Evolutionary conservation across 495 filamentous ascomycete species (phyloP).

Genomic region (Penicillium alfredii): DNA sequence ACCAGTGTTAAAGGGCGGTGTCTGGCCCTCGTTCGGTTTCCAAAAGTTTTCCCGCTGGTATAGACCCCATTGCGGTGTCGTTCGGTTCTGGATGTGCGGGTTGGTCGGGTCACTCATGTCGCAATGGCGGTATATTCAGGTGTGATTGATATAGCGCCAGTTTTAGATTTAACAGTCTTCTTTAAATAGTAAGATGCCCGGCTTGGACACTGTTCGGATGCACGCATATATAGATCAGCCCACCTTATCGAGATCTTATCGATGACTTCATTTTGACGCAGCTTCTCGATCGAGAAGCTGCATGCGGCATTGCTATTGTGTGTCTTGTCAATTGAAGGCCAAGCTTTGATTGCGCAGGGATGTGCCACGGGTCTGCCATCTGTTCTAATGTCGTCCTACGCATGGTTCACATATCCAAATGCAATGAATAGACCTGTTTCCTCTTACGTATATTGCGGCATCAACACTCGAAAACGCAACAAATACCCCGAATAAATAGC

Average conservation of each 20-base stretch:
- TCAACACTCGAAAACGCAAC: too few relatives aligned
- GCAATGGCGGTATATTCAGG: too few relatives aligned
- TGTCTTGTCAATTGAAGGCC: not conserved
- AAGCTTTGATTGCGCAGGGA: conserved; percentile 2
- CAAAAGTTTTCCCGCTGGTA: conserved; percentile 60
- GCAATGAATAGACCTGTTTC: too few relatives aligned
- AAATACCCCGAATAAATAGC: too few relatives aligned
- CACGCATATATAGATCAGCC: conserved; percentile 2
- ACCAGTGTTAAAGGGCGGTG: conserved; percentile 52
- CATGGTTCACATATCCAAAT: too few relatives aligned
- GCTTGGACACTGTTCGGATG: too few relatives aligned
- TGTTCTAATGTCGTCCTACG: too few relatives aligned
- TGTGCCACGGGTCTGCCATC: too few relatives aligned
- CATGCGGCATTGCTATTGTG: not conserved
- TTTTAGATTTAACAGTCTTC: not conserved
- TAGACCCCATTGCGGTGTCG: conserved; percentile 54
- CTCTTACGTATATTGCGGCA: too few relatives aligned
- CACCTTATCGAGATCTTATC: conserved; percentile 2
- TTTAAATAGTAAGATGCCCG: too few relatives aligned
- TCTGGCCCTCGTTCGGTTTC: conserved; percentile 50
- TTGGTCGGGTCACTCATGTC: conserved; percentile 52
- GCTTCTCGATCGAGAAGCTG: conserved; percentile 12
- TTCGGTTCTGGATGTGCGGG: conserved; percentile 49
- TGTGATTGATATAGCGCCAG: conserved; percentile 1
- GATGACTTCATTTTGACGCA: conserved; percentile 34